Percentiles rank a stretch among this genome's conserved stretches.
Conservation (phyloP, 2,329 filamentous ascomycete genomes). For the Cladosporium sp. region DNA sequence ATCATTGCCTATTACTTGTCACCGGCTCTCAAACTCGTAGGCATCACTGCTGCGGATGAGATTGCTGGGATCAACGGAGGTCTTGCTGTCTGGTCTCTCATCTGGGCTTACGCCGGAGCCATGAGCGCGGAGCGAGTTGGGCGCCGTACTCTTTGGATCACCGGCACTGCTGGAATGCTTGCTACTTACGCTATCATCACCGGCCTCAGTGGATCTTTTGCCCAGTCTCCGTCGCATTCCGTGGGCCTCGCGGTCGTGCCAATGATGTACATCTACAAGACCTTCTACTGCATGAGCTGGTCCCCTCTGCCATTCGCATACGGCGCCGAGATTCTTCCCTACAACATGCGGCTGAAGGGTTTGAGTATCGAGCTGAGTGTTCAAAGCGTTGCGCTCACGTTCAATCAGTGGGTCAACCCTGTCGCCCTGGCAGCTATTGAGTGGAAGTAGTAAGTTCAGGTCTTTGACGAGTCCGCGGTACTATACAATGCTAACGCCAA, state of each 20-base stretch:
- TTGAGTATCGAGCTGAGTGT: neutral
- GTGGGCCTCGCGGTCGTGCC: constrained; percentile 9
- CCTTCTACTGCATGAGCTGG: constrained; percentile 10
- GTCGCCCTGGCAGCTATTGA: constrained; percentile 9
- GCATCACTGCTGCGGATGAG: neutral
- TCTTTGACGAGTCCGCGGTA: too few relatives aligned
- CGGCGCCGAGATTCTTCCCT: constrained; percentile 13
- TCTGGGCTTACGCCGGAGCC: neutral
- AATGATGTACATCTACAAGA: constrained; percentile 13
- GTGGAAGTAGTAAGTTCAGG: constrained; percentile 16
- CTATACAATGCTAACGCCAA: too few relatives aligned
- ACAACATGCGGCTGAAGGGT: constrained; percentile 11
- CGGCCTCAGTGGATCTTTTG: constrained; percentile 3
- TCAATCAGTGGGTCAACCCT: constrained; percentile 16
- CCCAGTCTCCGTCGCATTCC: neutral
- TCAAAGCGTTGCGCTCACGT: neutral
- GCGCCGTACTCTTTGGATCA: constrained; percentile 6
- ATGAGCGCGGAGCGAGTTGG: constrained; percentile 1
- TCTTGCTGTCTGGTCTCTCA: constrained; percentile 2
- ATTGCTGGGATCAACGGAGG: constrained; percentile 3
- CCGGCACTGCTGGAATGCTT: constrained; percentile 5
- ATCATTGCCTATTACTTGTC: constrained; percentile 38
- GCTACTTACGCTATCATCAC: neutral
- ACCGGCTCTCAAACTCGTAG: constrained; percentile 23
- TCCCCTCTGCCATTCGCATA: constrained; percentile 10